Conservation (phyloP, 441 rosid species). For the Populus trichocarpa region DNA sequence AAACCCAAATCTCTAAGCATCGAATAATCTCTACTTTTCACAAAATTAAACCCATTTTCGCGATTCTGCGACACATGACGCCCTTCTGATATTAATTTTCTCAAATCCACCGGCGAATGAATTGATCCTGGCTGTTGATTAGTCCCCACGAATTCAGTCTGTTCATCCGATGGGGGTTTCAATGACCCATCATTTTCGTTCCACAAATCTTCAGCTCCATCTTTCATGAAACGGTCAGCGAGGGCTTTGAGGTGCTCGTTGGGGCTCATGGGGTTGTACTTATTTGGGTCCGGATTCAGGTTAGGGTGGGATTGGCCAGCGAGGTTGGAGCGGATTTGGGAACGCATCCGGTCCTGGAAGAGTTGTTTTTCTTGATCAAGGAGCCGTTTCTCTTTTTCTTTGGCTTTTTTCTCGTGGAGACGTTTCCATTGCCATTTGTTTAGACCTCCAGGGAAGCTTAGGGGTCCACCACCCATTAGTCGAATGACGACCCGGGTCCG, state of each 20-base stretch:
- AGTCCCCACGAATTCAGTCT: constrained; percentile 11
- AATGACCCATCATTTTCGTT: constrained; percentile 76
- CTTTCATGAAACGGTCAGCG: constrained; percentile 87
- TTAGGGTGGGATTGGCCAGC: constrained; percentile 29
- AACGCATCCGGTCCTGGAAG: constrained; percentile 69
- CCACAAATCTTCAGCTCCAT: constrained; percentile 93
- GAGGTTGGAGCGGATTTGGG: constrained; percentile 59
- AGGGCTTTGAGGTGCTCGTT: constrained; percentile 60
- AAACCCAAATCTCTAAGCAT: background rate
- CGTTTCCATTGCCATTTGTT: too few relatives aligned
- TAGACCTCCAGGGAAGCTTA: too few relatives aligned
- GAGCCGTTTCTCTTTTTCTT: constrained; percentile 81
- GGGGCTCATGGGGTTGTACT: constrained; percentile 54
- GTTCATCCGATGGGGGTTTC: constrained; percentile 25
- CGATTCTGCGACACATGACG: constrained; percentile 7
- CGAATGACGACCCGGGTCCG: too few relatives aligned
- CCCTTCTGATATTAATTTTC: constrained; percentile 32
- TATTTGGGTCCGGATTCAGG: constrained; percentile 6
- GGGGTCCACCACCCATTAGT: too few relatives aligned
- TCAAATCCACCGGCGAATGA: constrained; percentile 47
- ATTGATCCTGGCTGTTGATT: constrained; percentile 22
- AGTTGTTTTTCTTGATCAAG: constrained; percentile 91
- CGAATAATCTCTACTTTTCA: constrained; percentile 50
- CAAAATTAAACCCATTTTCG: constrained; percentile 16
- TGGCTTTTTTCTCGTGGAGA: too few relatives aligned